Evolutionary conservation across 768 basidiomycete species (phyloP).

Genomic region (Tricholoma matsutake): DNA sequence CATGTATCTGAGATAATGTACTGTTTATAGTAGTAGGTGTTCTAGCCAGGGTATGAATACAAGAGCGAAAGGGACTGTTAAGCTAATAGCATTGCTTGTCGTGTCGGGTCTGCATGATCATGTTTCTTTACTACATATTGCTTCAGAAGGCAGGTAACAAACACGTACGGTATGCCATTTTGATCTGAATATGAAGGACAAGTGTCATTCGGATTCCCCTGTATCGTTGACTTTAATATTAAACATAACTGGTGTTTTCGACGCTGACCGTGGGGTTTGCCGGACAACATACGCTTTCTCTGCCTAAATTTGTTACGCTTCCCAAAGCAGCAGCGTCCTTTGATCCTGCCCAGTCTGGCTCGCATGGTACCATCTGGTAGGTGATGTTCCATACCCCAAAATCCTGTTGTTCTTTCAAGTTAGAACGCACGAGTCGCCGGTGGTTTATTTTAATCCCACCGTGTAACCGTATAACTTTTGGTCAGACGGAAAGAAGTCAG

Average conservation of each 20-base stretch:
- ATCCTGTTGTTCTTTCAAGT: conserved; percentile 42
- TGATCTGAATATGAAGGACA: conserved; percentile 73
- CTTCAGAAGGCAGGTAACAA: background rate
- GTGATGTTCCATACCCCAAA: conserved; percentile 87
- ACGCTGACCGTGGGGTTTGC: conserved; percentile 55
- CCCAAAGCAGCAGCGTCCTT: conserved; percentile 61
- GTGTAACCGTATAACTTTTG: conserved; percentile 59
- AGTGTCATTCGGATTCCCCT: conserved; percentile 45
- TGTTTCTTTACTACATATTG: background rate
- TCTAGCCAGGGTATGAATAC: background rate
- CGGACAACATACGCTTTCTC: conserved; percentile 67
- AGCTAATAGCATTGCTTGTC: conserved; percentile 17
- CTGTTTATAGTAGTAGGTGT: background rate
- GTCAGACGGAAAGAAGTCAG: conserved; percentile 74
- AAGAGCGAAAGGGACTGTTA: background rate
- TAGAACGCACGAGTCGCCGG: background rate
- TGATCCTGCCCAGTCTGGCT: conserved; percentile 60
- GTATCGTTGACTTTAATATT: conserved; percentile 2
- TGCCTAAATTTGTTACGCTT: conserved; percentile 55
- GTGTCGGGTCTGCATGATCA: conserved; percentile 36
- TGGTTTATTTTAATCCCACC: conserved; percentile 14
- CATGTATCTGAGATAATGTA: background rate
- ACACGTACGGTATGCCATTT: conserved; percentile 59
- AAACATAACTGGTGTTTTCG: background rate
- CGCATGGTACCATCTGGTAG: conserved; percentile 64